Evolutionary conservation across 2,329 filamentous ascomycete species (phyloP).

Genomic region (Alternaria brassicicola): DNA sequence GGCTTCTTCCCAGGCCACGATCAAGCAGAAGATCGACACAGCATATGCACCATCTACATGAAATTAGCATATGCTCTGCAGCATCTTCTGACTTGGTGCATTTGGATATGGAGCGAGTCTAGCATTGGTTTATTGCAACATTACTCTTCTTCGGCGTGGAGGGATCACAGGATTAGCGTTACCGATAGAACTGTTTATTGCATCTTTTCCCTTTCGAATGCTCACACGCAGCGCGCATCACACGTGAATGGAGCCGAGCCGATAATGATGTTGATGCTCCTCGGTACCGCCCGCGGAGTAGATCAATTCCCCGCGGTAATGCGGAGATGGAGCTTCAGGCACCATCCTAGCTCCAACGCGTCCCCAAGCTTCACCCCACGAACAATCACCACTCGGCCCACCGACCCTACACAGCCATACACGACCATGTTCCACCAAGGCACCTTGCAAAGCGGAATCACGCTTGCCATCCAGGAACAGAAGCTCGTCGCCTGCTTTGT

Average conservation of each 20-base stretch:
- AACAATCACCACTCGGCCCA: conserved; percentile 13
- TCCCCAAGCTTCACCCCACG: conserved; percentile 26
- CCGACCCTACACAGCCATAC: background rate
- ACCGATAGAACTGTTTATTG: conserved; percentile 39
- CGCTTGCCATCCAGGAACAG: conserved; percentile 71
- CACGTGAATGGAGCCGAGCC: background rate
- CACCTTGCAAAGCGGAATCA: conserved; percentile 80
- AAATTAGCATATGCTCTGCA: conserved; percentile 23
- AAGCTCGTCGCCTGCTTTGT: conserved; percentile 88
- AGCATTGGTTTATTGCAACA: conserved; percentile 28
- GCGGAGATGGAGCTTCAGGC: conserved; percentile 8
- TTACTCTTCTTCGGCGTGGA: conserved; percentile 40
- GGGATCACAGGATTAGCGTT: conserved; percentile 35
- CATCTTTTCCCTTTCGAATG: conserved; percentile 13
- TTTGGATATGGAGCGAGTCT: conserved; percentile 23
- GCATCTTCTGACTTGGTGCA: conserved; percentile 26
- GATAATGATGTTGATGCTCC: conserved; percentile 1
- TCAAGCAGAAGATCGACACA: conserved; percentile 5
- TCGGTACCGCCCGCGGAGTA: conserved; percentile 14
- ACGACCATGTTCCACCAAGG: conserved; percentile 79
- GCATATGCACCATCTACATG: conserved; percentile 25
- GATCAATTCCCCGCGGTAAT: conserved; percentile 18
- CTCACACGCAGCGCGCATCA: background rate
- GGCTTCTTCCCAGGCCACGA: background rate
- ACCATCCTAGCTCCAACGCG: conserved; percentile 24